phyloP scores from a whole-genome alignment of 495 filamentous ascomycete species.

The Lasiosphaeriaceae sp. region DNA sequence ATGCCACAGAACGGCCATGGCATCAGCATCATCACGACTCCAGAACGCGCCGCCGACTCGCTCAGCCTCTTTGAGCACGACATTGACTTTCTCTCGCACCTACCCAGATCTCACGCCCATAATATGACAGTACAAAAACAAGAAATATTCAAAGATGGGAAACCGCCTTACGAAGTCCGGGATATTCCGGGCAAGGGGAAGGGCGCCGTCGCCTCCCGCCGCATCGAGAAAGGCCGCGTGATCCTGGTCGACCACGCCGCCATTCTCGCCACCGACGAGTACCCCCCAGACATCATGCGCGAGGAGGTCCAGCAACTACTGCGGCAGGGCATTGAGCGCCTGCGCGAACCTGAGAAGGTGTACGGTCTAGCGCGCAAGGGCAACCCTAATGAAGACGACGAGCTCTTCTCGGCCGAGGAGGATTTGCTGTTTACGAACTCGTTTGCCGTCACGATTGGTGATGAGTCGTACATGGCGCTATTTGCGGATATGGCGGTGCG shows the following conservation, averaged over 20 bases:
- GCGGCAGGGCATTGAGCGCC: constrained; percentile 17
- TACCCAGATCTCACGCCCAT: neutral
- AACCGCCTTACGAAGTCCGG: constrained; percentile 18
- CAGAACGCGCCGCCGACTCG: constrained; percentile 20
- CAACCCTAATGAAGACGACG: constrained; percentile 57
- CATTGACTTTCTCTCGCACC: neutral
- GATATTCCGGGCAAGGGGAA: constrained; percentile 28
- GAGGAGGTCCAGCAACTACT: constrained; percentile 28
- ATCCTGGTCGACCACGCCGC: constrained; percentile 26
- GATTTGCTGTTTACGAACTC: constrained; percentile 65
- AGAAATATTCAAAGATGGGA: neutral
- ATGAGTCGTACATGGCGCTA: constrained; percentile 25
- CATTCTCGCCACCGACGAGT: constrained; percentile 23
- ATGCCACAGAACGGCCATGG: constrained; percentile 12
- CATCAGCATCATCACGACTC: constrained; percentile 34
- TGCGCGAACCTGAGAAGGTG: constrained; percentile 18
- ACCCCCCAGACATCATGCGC: constrained; percentile 22
- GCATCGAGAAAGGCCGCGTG: constrained; percentile 24
- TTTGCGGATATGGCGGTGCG: constrained; percentile 32
- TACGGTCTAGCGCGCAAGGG: constrained; percentile 46
- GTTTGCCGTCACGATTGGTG: constrained; percentile 27
- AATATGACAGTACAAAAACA: neutral
- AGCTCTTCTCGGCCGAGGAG: constrained; percentile 45
- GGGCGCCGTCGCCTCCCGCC: constrained; percentile 25
- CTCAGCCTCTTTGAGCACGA: constrained; percentile 10